Evolutionary conservation across 164 flowering plant species (phyloP).

Genomic region (Stephania yunnanensis): DNA sequence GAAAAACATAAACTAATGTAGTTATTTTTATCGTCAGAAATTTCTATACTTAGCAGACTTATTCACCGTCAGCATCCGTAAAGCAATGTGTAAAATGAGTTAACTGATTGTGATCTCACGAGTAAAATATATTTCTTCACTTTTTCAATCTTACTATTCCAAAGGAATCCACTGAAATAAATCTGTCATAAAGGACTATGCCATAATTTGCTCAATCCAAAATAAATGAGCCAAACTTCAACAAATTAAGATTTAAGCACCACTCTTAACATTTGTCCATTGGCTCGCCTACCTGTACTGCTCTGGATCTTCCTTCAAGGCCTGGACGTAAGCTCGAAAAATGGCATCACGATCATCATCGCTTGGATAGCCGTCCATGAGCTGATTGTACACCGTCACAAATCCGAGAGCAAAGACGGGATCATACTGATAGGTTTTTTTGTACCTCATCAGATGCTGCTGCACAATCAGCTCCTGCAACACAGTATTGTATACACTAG

Average conservation of each 20-base stretch:
- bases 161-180: not conserved
- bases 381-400: conserved; percentile 88
- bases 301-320: conserved; percentile 83
- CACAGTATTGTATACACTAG: conserved; percentile 85
- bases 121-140: too few species aligned
- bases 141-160: not conserved
- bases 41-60: too few species aligned
- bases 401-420: conserved; percentile 95
- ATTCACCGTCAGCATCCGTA: too few species aligned
- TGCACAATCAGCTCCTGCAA: conserved; percentile 89
- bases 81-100: too few species aligned
- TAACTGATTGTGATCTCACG: not conserved
- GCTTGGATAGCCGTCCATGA: conserved; percentile 93
- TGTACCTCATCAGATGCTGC: conserved; percentile 86
- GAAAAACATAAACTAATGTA: too few species aligned
- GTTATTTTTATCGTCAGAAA: too few species aligned
- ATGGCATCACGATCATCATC: conserved; percentile 81
- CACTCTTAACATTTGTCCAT: not conserved
- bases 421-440: conserved; percentile 68
- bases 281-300: conserved; percentile 55
- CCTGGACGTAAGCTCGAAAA: conserved; percentile 73
- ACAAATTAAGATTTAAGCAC: not conserved
- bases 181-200: not conserved
- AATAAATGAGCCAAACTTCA: not conserved
- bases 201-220: not conserved